A percentile compares a stretch with the other conserved stretches of the same genome.
phyloP scores from a whole-genome alignment of 169 alveolate genomes.

The Babesia ovata region DNA sequence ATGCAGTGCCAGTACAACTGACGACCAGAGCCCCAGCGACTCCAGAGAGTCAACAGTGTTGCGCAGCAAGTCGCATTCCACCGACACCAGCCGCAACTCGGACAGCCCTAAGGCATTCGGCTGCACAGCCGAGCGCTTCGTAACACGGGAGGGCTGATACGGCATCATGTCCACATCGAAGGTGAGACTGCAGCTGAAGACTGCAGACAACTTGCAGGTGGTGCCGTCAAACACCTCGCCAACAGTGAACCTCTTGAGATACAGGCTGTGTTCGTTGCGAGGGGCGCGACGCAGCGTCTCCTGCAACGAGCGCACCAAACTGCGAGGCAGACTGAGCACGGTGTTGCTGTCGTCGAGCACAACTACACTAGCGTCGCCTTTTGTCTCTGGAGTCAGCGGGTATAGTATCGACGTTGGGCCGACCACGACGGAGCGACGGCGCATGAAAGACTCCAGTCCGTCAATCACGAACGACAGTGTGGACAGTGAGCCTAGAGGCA shows the following conservation, averaged over 20 bases:
- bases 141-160: not conserved
- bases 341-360: constrained; percentile 43
- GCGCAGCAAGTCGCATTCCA: constrained; percentile 35
- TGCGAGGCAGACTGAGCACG: constrained; percentile 35
- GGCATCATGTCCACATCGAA: not conserved
- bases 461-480: constrained; percentile 27
- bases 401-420: constrained; percentile 36
- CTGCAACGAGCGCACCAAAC: constrained; percentile 5
- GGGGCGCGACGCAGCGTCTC: not conserved
- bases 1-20: constrained; percentile 14
- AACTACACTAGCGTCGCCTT: constrained; percentile 17
- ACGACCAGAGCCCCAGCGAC: constrained; percentile 15
- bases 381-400: not conserved
- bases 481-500: constrained; percentile 21
- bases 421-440: constrained; percentile 40
- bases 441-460: constrained; percentile 55
- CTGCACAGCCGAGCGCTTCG: not conserved
- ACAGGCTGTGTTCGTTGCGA: constrained; percentile 1
- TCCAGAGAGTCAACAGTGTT: constrained; percentile 41
- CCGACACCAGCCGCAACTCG: constrained; percentile 3
- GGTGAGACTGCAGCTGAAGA: constrained; percentile 24
- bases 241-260: constrained; percentile 42
- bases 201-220: constrained; percentile 23
- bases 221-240: constrained; percentile 41
- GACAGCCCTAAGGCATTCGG: not conserved